Evolutionary conservation across 2,329 filamentous ascomycete genomes (phyloP).

Genomic region (Exophiala calicioides): DNA sequence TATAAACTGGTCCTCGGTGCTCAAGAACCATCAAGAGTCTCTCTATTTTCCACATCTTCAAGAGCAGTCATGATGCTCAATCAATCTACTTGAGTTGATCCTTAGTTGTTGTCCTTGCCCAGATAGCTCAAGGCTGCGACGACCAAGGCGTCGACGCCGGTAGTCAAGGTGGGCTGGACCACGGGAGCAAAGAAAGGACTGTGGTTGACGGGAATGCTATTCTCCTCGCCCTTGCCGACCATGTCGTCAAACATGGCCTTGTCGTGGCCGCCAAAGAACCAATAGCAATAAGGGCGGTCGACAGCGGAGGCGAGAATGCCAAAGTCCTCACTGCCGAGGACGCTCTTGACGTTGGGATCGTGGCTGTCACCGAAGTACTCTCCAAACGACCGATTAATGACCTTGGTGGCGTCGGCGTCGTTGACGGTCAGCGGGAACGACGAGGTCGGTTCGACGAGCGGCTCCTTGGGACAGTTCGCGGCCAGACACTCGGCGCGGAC

Average conservation of each 20-base stretch:
- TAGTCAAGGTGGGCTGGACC: conserved; percentile 59
- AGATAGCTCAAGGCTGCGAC: conserved; percentile 54
- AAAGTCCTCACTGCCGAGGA: conserved; percentile 57
- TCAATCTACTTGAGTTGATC: conserved; percentile 2
- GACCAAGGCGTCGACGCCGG: conserved; percentile 55
- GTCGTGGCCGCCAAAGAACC: conserved; percentile 55
- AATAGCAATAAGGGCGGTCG: conserved; percentile 56
- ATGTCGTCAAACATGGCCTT: conserved; percentile 48
- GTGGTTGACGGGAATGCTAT: conserved; percentile 61
- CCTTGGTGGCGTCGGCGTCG: conserved; percentile 46
- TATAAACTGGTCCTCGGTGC: too few species aligned
- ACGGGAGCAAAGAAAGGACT: conserved; percentile 60
- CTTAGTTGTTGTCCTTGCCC: conserved; percentile 26
- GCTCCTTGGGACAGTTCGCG: conserved; percentile 50
- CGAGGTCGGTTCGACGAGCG: conserved; percentile 49
- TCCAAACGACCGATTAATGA: conserved; percentile 49
- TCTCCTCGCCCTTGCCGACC: conserved; percentile 46
- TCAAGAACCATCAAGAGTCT: too few species aligned
- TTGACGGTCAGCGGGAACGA: conserved; percentile 59
- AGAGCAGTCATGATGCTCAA: too few species aligned
- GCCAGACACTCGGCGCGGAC: conserved; percentile 59
- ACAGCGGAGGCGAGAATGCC: conserved; percentile 54
- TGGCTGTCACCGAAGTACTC: conserved; percentile 47
- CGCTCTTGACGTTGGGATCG: conserved; percentile 24
- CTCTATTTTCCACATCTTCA: too few species aligned